Base-by-base conservation (phyloP, 176 grass and related monocot species). In the Cocos nucifera region DNA sequence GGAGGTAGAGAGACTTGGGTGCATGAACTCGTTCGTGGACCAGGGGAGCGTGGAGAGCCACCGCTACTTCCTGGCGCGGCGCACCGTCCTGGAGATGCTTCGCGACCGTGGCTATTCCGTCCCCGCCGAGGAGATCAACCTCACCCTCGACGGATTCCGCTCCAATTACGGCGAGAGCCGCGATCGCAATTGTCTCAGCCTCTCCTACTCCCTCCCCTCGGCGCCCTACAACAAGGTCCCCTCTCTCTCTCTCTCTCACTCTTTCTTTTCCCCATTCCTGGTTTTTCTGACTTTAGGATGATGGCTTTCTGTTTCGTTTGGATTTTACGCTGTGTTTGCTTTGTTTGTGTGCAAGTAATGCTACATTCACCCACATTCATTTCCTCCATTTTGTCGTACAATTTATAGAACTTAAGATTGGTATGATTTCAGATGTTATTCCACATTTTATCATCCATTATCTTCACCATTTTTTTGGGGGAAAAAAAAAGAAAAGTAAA, bases 11-110 rank as follows among this genome's bases (percentile, higher is more conserved):
- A 28, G 58, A 35, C 4, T 4, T 15, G 58, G 7, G 26, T 88
- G 87, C 84, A 75, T 97, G 19, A 66, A 68, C 51, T 56, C 84
- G 21, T 78, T 97, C 81, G 17, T 91, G 25, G 81, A 91, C 69
- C 57, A 48, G 16, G 62, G 76, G 32, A 70, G 68, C 64, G 66
- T 80, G 54, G 92, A 97, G 69, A 85, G 76, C 63, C 63, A 75
- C 56, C 93, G 87, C 22, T 78, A 88, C 56, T 97, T 91, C 81
- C 81, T 91, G 57, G 92, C 83, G 61, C 84, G 81, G 19, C 92
- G 87, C 17, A 97, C 92, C 53, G 73, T 71, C 50, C 69, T 91
- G 57, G 87, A 96, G 80, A 96, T 96, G 87, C 78, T 96, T 22
- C 83, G 81, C 15, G 87, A 96, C 73, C 92, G 92, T 19, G 81